Conservation (phyloP, 805 yeast species). For the Candida odintsovae region DNA sequence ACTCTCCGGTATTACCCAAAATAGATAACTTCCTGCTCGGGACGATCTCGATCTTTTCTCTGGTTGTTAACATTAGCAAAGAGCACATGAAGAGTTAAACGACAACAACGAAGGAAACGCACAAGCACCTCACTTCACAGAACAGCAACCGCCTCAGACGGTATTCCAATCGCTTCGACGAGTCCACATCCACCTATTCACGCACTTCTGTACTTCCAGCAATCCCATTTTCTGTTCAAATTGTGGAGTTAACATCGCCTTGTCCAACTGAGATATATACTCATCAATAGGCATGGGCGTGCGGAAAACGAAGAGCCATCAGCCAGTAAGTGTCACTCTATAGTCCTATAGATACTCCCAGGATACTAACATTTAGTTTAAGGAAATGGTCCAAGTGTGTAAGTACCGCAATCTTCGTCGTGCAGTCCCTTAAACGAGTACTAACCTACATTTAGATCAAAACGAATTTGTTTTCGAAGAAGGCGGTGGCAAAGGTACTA, state of each 20-base stretch:
- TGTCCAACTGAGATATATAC: not conserved
- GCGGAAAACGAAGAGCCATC: constrained; percentile 12
- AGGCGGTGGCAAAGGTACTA: constrained; percentile 61
- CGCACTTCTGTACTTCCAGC: not conserved
- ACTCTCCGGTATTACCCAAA: not conserved
- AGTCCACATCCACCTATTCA: not conserved
- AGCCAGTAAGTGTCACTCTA: constrained; percentile 12
- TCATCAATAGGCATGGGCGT: constrained; percentile 11
- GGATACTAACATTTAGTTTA: constrained; percentile 2
- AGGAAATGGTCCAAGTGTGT: constrained; percentile 37
- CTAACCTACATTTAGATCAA: constrained; percentile 18
- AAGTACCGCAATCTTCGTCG: constrained; percentile 8
- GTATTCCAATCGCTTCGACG: not conserved
- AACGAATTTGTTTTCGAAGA: constrained; percentile 65
- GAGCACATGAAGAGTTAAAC: not conserved
- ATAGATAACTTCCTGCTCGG: not conserved
- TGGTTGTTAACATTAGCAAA: not conserved
- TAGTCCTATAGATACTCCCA: not conserved
- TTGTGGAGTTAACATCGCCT: not conserved
- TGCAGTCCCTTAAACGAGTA: not conserved
- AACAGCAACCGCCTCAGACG: not conserved
- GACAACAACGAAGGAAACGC: not conserved
- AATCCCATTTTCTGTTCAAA: not conserved
- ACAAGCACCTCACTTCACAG: not conserved
- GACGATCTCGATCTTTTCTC: not conserved